Evolutionary conservation across 2,329 filamentous ascomycete genomes (phyloP).

Genomic region (Aspergillus ibericus): DNA sequence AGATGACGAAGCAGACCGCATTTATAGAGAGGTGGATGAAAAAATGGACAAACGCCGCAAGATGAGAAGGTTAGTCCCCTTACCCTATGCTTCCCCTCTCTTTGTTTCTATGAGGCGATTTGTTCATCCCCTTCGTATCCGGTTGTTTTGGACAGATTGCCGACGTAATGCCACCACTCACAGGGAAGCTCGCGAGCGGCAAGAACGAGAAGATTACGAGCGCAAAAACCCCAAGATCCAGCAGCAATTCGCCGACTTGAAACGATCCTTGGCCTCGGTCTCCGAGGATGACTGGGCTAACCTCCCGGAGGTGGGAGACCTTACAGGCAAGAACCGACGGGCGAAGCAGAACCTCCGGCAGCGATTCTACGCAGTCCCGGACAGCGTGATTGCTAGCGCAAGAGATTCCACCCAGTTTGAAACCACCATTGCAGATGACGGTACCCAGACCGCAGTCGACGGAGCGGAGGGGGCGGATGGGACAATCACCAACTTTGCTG

Average conservation of each 20-base stretch:
- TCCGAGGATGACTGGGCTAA: constrained; percentile 96
- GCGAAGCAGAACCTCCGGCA: constrained; percentile 79
- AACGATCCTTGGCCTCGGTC: constrained; percentile 82
- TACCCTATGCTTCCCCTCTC: constrained; percentile 21
- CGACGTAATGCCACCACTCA: constrained; percentile 64
- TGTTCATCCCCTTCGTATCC: constrained; percentile 66
- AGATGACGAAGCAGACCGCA: constrained; percentile 94
- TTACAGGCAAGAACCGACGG: constrained; percentile 90
- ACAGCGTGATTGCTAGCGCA: constrained; percentile 88
- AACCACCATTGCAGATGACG: constrained; percentile 84
- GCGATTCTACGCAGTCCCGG: constrained; percentile 92
- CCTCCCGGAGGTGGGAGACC: constrained; percentile 90
- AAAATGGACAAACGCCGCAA: constrained; percentile 91
- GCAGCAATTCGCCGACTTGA: constrained; percentile 94
- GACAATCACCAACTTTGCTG: constrained; percentile 96
- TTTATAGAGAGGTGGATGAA: constrained; percentile 94
- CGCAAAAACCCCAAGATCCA: constrained; percentile 97
- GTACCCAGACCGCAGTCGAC: constrained; percentile 50
- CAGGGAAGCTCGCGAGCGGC: constrained; percentile 91
- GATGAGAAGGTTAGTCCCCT: constrained; percentile 73
- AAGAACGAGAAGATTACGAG: constrained; percentile 93
- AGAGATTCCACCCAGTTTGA: constrained; percentile 78
- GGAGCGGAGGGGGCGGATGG: constrained; percentile 63
- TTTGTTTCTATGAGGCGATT: constrained; percentile 45
- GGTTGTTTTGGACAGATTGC: constrained; percentile 71